phyloP scores from a whole-genome alignment of 2,329 filamentous ascomycete species.

The Rhinocladiella similis region DNA sequence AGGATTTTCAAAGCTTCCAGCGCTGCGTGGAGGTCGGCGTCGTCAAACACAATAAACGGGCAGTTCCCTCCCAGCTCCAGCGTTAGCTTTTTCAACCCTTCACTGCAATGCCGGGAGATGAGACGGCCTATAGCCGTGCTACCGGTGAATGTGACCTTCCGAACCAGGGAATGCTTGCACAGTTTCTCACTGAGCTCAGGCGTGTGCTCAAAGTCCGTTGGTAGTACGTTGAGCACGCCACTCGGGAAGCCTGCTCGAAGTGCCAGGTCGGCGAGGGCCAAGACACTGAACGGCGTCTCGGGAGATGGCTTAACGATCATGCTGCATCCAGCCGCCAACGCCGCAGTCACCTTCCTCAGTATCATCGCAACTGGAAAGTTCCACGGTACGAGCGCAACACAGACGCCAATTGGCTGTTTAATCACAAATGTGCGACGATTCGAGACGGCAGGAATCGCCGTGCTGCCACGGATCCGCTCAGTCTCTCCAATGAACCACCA shows the following conservation, averaged over 20 bases:
- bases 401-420: constrained; percentile 71
- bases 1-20: constrained; percentile 41
- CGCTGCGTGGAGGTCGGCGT: constrained; percentile 58
- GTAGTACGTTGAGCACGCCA: constrained; percentile 62
- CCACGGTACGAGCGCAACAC: constrained; percentile 69
- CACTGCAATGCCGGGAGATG: constrained; percentile 59
- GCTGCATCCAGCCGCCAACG: constrained; percentile 67
- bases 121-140: constrained; percentile 63
- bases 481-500: constrained; percentile 64
- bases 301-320: constrained; percentile 73
- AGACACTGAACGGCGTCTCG: constrained; percentile 61
- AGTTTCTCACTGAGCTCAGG: constrained; percentile 49
- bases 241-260: constrained; percentile 57
- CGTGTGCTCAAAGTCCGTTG: constrained; percentile 48
- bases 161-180: constrained; percentile 57
- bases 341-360: constrained; percentile 64
- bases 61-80: constrained; percentile 67
- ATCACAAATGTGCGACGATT: constrained; percentile 67
- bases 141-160: constrained; percentile 63
- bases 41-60: constrained; percentile 64
- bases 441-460: constrained; percentile 59
- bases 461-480: constrained; percentile 59
- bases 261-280: constrained; percentile 56
- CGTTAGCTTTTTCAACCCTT: constrained; percentile 64
- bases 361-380: constrained; percentile 72